These are phyloP conservation scores for Protomyces lactucae-debilis DNA, from an alignment of 1,139 yeast genomes.

Conservation along the genomic window DNA sequence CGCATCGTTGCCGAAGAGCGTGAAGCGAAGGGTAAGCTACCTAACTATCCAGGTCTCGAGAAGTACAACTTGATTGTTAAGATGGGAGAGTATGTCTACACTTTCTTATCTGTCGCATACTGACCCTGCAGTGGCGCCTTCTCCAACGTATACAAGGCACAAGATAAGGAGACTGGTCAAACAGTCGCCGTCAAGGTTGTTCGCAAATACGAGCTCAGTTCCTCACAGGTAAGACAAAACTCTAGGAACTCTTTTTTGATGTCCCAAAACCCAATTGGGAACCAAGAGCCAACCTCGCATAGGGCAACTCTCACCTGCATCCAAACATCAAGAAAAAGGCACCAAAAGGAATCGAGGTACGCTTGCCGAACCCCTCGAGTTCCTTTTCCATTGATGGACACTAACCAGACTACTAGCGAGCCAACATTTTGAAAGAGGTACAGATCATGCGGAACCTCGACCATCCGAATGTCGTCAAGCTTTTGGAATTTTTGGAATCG, in stretches of 20 bases:
- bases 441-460: constrained; percentile 68
- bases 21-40: constrained; percentile 41
- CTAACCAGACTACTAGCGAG: constrained; percentile 39
- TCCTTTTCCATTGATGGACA: background rate
- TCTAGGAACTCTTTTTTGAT: constrained; percentile 3
- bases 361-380: constrained; percentile 27
- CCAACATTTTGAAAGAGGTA: constrained; percentile 73
- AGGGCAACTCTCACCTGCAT: constrained; percentile 27
- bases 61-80: constrained; percentile 46
- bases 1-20: constrained; percentile 63
- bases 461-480: constrained; percentile 68
- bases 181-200: constrained; percentile 81
- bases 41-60: constrained; percentile 48
- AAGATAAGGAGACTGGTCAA: constrained; percentile 47
- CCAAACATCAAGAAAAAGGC: constrained; percentile 35
- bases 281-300: constrained; percentile 25
- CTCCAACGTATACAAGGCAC: constrained; percentile 75
- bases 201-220: constrained; percentile 58
- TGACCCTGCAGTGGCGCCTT: constrained; percentile 68
- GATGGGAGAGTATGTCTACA: constrained; percentile 41
- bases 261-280: background rate
- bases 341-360: constrained; percentile 38
- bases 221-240: constrained; percentile 41
- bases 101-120: background rate
- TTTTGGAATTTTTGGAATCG: constrained; percentile 64